Base-by-base conservation (phyloP, 768 basidiomycete genomes). In the Boletus sp. region DNA sequence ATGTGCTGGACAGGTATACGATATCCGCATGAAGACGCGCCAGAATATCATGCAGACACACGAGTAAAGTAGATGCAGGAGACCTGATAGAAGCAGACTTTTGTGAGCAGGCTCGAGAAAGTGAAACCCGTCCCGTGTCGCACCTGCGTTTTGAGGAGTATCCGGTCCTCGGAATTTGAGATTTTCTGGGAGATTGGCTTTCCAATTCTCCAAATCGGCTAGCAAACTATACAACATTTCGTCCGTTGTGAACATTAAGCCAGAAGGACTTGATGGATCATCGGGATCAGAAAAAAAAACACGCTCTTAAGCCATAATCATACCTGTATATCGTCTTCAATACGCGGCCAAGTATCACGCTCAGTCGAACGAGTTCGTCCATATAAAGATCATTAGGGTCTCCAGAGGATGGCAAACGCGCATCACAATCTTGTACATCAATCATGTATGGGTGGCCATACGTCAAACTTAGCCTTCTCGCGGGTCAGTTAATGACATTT, bases 11-110 rank as follows among this genome's bases (percentile, higher is more conserved):
- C 91, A 90, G 19, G 85, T 80, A 74, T 97, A 98, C 54, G 91
- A 93, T 72, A 98, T 93, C 48, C 96, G 84, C 92, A 98, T 95
- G 76, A 98, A 98, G 32, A 97, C 93, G 47, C 96, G 88, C 86
- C 93, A 97, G 74, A 97, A 95, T 70, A 98, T 90, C 85, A 98
- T 97, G 61, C 85, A 87, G 41, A 98, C 85, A 65, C 90, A 93
- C 30, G 89, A 83, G 69, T 91, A 94, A 38, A 93, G 78, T 49
- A 98, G 71, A 70, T 97, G 94, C 23, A 99, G 77, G 51, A 97
- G 76, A 39, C 96, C 95, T 91, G 61, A 21, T 29, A 17, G 30
- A 51, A 42, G 47, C 13, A 13, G 21, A 7, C 11, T 41, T 48
- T 37, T 27, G 50, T 57, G 30, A 59, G 54, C 51, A 46, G 15